A percentile compares a stretch with the other conserved stretches of the same genome.
phyloP scores from a whole-genome alignment of 371 early-diverging fungal species.

The Mortierella sp. region DNA sequence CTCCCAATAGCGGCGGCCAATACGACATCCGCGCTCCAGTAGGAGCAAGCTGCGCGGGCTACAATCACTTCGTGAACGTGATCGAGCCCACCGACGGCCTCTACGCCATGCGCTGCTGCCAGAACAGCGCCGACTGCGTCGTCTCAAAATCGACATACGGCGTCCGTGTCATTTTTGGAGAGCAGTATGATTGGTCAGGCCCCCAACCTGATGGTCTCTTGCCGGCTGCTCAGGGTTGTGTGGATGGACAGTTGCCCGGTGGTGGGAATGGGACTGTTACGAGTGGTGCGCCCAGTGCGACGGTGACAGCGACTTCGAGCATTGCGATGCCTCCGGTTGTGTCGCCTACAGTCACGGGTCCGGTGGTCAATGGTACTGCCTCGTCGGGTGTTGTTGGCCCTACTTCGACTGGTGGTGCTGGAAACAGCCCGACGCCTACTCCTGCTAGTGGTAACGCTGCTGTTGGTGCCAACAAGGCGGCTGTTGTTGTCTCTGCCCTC shows the following conservation, averaged over 20 bases:
- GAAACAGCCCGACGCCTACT: neutral
- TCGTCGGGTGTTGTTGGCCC: neutral
- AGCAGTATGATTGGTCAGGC: constrained; percentile 18
- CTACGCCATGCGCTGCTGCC: constrained; percentile 62
- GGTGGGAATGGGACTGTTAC: constrained; percentile 6
- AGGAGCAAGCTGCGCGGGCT: constrained; percentile 58
- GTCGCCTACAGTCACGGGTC: neutral
- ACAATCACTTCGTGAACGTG: constrained; percentile 59
- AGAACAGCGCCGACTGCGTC: constrained; percentile 28
- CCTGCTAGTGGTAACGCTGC: constrained; percentile 19
- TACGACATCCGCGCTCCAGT: constrained; percentile 52
- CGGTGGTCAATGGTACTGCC: neutral
- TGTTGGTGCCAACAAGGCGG: constrained; percentile 3
- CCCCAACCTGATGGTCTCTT: constrained; percentile 18
- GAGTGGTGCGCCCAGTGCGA: neutral
- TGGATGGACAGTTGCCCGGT: constrained; percentile 21
- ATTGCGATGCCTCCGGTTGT: neutral
- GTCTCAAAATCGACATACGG: constrained; percentile 25
- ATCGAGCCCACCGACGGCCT: constrained; percentile 59
- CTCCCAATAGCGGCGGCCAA: neutral
- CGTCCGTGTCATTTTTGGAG: constrained; percentile 25
- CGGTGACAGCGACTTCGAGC: neutral
- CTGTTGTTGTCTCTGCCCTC: constrained; percentile 21
- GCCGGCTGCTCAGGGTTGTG: constrained; percentile 16
- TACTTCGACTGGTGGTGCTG: neutral